Base-by-base conservation (phyloP, 1,284 basidiomycete species). In the Ceratobasidium sp. region DNA sequence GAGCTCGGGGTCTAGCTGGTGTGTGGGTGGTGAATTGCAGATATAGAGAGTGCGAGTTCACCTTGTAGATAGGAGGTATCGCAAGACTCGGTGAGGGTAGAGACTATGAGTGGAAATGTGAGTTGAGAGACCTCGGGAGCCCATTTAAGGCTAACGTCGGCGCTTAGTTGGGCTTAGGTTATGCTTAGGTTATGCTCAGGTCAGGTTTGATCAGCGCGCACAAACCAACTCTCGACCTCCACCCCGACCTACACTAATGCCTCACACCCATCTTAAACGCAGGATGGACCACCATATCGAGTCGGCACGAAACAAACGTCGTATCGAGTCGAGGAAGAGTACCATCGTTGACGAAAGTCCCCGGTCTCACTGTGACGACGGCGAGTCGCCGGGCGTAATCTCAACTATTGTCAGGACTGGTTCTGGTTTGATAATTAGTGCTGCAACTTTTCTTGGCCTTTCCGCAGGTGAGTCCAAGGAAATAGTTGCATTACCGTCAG, bases 271-370 rank as follows among this genome's bases (percentile, higher is more conserved):
- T 8, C n/a, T 14, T 2, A 69, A 69, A 22, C 65, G 65, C 34
- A 51, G 53, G n/a, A 41, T 29, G 34, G 59, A 62, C 9, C 14
- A 61, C 34, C 37, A 53, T 31, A 31, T 58, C 51, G 51, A 69
- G 24, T 69, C 65, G 13, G 37, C 22, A 9, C 65, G 65, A 7
- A 69, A 69, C 41, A 69, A 53, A 29, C 65, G 65, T n/a, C 56
- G 65, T 24, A 69, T 43, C 34, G 65, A 69, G 3, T 2, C 16
- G 0, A 31, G 65, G 2, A 69, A 58, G 56, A 5, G 29, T 5
- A 56, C 31, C n/a, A 69, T 69, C 19, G 8, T 16, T 1, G 65
- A 69, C 24, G 51, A 54, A 29, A 5, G 9, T 1, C n/a, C 56
- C 34, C 65, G 51, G n/a, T 22, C 65, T 39, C 53, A 58, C 37